These are phyloP conservation scores for Acanthamoeba lenticulata DNA, from an alignment of 208 protist genomes.

Conservation along the genomic window DNA sequence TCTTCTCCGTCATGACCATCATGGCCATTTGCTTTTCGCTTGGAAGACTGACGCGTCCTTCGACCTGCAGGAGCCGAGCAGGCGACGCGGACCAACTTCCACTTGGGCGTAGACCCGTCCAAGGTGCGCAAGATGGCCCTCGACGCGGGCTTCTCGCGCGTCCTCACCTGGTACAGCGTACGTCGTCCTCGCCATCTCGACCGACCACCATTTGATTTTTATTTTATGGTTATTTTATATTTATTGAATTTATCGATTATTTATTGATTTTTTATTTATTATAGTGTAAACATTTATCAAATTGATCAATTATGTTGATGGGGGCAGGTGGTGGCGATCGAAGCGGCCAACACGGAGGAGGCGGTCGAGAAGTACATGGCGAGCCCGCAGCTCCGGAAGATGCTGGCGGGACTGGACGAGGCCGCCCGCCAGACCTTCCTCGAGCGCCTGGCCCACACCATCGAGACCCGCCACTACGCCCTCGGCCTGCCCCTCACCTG, in stretches of 20 bases:
- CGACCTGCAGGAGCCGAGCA: not conserved
- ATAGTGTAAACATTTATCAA: not conserved
- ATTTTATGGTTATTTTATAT: too few species aligned
- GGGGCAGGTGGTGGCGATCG: not conserved
- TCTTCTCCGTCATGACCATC: too few species aligned
- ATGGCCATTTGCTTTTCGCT: too few species aligned
- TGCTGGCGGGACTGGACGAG: too few species aligned
- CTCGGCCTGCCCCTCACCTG: too few species aligned
- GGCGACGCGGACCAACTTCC: not conserved
- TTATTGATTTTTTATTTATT: too few species aligned
- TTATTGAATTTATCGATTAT: too few species aligned
- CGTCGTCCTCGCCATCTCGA: not conserved
- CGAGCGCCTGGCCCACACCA: too few species aligned
- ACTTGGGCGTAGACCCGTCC: not conserved
- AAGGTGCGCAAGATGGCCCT: slow-evolving; percentile 48
- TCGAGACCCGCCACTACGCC: too few species aligned
- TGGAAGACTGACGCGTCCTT: not conserved
- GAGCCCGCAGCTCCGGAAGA: not conserved
- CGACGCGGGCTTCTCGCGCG: slow-evolving; percentile 68
- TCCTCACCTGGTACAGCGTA: slow-evolving; percentile 37
- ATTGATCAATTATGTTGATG: not conserved
- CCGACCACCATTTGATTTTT: not conserved
- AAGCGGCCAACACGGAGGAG: not conserved
- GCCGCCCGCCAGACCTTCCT: too few species aligned
- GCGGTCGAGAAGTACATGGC: not conserved